Base-by-base conservation (phyloP, 169 alveolate species). In the Cryptosporidium sp. region DNA sequence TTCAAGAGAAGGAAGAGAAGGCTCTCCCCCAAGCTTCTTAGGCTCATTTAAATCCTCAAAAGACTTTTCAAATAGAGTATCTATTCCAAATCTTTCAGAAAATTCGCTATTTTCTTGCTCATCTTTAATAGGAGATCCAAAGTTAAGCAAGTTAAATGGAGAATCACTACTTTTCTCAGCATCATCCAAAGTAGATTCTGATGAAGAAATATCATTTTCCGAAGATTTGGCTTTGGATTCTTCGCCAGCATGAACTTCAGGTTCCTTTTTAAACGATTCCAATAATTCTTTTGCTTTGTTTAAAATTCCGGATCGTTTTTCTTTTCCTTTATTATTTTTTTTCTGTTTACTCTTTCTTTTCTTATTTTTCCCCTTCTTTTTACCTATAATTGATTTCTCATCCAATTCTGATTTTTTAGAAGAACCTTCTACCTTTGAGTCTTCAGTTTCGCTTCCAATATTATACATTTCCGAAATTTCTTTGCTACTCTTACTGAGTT, bases 61-160 rank as follows among this genome's bases (percentile, higher is more conserved):
- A 9, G 6, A 3, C 2, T 56, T 56, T 26, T 56, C 67, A 26
- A 21, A 56, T 2, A 29, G 53, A 65, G n/a, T 39, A 33, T 39
- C 16, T 21, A 31, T 18, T 31, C 72, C 72, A 65, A 65, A 65
- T n/a, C 21, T 26, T 39, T 37, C 72, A 16, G 23, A 65, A 33
- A 33, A 33, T 21, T 65, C 51, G 31, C 23, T 35, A 3, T 65
- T 39, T 33, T 65, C 72, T n/a, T 51, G 5, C n/a, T 37, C 31
- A 21, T 31, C 16, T 21, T 35, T 37, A 9, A 33, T 37, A 3
- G 72, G 12, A 33, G 72, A 29, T 8, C 23, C 72, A 33, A 65
- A 65, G 45, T 65, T 65, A 10, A 65, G 72, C 23, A 37, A 33
- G 44, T 65, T 65, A 7, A 65, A 1, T 35, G 72, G 52, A 65